Evolutionary conservation across 805 yeast species (phyloP).

Genomic region (Saccharomyces eubayanus): DNA sequence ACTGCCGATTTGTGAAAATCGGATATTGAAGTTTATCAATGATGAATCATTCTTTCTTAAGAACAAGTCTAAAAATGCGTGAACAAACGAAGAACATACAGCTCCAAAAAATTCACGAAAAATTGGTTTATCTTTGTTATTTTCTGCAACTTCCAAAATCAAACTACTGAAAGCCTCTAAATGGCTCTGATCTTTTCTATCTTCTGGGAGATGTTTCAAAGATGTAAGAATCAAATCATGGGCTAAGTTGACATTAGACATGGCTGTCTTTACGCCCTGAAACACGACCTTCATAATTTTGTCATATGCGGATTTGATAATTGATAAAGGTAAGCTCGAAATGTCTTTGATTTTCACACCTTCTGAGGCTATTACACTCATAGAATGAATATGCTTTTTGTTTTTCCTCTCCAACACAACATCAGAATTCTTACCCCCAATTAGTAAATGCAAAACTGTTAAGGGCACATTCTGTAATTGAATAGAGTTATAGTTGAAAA

Average conservation of each 20-base stretch:
- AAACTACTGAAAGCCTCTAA: constrained; percentile 1
- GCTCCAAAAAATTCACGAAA: not conserved
- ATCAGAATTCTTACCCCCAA: constrained; percentile 1
- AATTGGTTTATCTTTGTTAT: not conserved
- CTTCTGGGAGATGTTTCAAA: constrained; percentile 5
- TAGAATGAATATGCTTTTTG: constrained; percentile 5
- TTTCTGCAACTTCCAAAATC: not conserved
- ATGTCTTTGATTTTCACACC: constrained; percentile 18
- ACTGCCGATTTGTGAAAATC: not conserved
- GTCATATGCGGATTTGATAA: constrained; percentile 8
- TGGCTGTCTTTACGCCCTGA: constrained; percentile 3
- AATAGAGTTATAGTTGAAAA: constrained; percentile 3
- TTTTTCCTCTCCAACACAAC: not conserved
- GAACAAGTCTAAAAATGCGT: not conserved
- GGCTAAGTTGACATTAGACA: constrained; percentile 2
- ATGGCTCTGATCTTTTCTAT: not conserved
- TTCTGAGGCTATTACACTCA: constrained; percentile 21
- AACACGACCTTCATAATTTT: constrained; percentile 5
- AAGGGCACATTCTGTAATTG: constrained; percentile 4
- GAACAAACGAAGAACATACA: not conserved
- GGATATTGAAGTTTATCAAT: not conserved
- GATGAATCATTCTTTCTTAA: not conserved
- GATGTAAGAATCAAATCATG: constrained; percentile 4
- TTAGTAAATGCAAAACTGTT: constrained; percentile 1
- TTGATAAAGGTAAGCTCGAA: constrained; percentile 7